Percentiles rank a stretch among this genome's conserved stretches.
phyloP scores from a whole-genome alignment of 1,284 basidiomycete species.

The Ustilago nuda region DNA sequence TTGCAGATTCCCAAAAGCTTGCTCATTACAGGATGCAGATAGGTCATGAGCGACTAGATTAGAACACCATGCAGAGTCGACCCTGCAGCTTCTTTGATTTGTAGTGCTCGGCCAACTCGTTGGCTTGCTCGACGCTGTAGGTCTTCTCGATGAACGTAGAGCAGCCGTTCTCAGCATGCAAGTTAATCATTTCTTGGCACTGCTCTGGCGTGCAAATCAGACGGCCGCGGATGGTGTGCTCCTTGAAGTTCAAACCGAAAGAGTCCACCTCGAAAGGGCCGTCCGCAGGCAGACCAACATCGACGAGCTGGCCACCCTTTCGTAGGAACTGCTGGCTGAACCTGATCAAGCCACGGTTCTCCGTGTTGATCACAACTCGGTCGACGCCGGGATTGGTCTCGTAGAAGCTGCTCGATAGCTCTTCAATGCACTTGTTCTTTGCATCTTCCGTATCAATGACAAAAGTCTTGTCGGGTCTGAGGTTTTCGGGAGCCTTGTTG shows the following conservation, averaged over 20 bases:
- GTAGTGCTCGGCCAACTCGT: conserved; percentile 59
- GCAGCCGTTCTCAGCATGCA: conserved; percentile 54
- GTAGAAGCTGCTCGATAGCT: conserved; percentile 54
- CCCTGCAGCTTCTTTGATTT: conserved; percentile 50
- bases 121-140: conserved; percentile 56
- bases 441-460: conserved; percentile 54
- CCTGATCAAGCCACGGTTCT: conserved; percentile 49
- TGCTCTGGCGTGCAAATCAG: conserved; percentile 62
- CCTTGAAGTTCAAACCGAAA: conserved; percentile 62
- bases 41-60: not conserved
- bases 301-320: conserved; percentile 56
- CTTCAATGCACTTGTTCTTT: conserved; percentile 43
- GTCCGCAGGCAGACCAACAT: conserved; percentile 59
- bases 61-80: conserved; percentile 58
- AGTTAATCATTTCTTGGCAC: conserved; percentile 58
- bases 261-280: conserved; percentile 57
- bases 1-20: not conserved
- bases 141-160: conserved; percentile 60
- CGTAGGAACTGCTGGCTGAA: conserved; percentile 59
- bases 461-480: conserved; percentile 56
- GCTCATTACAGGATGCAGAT: not conserved
- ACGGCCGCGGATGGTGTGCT: conserved; percentile 60
- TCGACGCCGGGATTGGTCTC: conserved; percentile 62
- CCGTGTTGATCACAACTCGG: conserved; percentile 57
- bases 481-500: conserved; percentile 43